Percentiles rank a stretch among this genome's conserved stretches.
These are phyloP conservation scores for Debaryomyces hansenii DNA, from an alignment of 805 yeast genomes.

Conservation along the genomic window DNA sequence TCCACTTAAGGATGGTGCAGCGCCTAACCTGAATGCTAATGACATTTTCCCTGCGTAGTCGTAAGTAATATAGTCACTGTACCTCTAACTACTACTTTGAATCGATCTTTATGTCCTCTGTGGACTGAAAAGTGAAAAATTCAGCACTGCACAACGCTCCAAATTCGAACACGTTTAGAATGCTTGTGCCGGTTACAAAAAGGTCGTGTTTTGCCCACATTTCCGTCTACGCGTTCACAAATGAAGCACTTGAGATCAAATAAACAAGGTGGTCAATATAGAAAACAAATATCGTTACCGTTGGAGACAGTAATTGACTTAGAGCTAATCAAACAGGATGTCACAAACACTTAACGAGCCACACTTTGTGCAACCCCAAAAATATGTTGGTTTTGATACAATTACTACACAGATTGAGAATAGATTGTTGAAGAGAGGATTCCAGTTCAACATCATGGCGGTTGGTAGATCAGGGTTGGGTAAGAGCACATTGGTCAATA, in stretches of 20 bases:
- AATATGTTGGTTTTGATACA: constrained; percentile 95
- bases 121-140: too few species aligned
- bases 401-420: constrained; percentile 95
- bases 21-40: constrained; percentile 22
- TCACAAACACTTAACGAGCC: not conserved
- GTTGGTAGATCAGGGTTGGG: constrained; percentile 93
- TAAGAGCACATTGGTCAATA: constrained; percentile 87
- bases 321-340: not conserved
- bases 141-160: not conserved
- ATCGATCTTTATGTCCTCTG: too few species aligned
- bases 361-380: constrained; percentile 51
- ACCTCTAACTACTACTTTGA: too few species aligned
- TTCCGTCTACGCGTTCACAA: constrained; percentile 4
- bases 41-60: constrained; percentile 15
- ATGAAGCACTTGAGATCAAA: not conserved
- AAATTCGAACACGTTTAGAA: not conserved
- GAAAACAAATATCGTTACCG: not conserved
- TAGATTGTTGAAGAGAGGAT: constrained; percentile 87
- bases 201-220: not conserved
- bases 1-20: constrained; percentile 8
- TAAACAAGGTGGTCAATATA: not conserved
- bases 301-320: not conserved
- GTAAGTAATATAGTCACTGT: not conserved
- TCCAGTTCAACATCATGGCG: constrained; percentile 90
- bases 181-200: not conserved